A percentile compares a stretch with the other conserved stretches of the same genome.
These are phyloP conservation scores for Ogataea nakhonphanomensis DNA, from an alignment of 805 yeast species.

Conservation along the genomic window DNA sequence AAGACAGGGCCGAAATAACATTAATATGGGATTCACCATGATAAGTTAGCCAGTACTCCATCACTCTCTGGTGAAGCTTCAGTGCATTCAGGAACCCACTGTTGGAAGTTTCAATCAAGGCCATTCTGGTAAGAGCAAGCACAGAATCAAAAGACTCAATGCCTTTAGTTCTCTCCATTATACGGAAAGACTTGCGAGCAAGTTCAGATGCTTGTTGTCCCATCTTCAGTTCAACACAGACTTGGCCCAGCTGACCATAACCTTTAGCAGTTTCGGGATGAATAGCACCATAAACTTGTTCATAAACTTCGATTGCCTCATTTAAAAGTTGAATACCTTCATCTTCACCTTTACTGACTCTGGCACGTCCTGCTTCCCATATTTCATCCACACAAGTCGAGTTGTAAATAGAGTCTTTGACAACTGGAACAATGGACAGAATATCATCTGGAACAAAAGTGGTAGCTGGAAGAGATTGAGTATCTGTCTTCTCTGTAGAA, in stretches of 20 bases:
- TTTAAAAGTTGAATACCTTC: slow-evolving; percentile 61
- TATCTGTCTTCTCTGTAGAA: slow-evolving; percentile 27
- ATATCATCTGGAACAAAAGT: slow-evolving; percentile 63
- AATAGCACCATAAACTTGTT: slow-evolving; percentile 78
- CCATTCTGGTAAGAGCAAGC: slow-evolving; percentile 69
- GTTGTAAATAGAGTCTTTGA: slow-evolving; percentile 66
- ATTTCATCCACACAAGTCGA: slow-evolving; percentile 73
- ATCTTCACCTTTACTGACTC: slow-evolving; percentile 37
- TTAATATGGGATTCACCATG: slow-evolving; percentile 70
- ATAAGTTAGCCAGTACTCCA: slow-evolving; percentile 55
- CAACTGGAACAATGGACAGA: slow-evolving; percentile 64
- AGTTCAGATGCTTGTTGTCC: slow-evolving; percentile 56
- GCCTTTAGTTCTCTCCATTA: slow-evolving; percentile 80
- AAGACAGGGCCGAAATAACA: slow-evolving; percentile 55
- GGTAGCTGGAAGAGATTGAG: slow-evolving; percentile 1
- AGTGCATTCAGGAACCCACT: slow-evolving; percentile 60
- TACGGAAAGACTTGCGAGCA: slow-evolving; percentile 64
- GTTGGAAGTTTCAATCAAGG: slow-evolving; percentile 62
- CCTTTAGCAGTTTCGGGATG: slow-evolving; percentile 77
- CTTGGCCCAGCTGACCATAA: slow-evolving; percentile 61
- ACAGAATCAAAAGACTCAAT: slow-evolving; percentile 75
- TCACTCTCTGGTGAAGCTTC: slow-evolving; percentile 56
- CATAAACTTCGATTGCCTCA: slow-evolving; percentile 70
- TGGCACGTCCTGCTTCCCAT: slow-evolving; percentile 54
- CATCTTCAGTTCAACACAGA: slow-evolving; percentile 59